phyloP scores from a whole-genome alignment of 768 basidiomycete genomes.

The Amylocystis lapponica region DNA sequence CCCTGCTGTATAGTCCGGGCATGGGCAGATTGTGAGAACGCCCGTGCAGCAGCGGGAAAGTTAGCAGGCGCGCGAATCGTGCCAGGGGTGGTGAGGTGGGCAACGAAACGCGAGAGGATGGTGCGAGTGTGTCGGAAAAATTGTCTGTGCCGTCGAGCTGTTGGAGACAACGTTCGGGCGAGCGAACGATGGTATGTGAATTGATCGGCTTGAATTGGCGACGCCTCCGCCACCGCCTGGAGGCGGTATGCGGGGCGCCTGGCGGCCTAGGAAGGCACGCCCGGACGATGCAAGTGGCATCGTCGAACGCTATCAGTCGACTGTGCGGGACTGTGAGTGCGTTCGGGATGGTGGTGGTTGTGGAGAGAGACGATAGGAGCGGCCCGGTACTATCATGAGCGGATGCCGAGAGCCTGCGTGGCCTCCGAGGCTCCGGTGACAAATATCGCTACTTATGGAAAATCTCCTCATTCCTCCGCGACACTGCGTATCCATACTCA shows the following conservation, averaged over 20 bases:
- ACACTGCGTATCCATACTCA: too few relatives aligned
- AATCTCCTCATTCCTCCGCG: too few relatives aligned
- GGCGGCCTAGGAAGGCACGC: too few relatives aligned
- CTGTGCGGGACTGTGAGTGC: background rate
- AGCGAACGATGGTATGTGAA: conserved; percentile 41
- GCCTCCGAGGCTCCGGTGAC: too few relatives aligned
- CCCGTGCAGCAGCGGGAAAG: conserved; percentile 22
- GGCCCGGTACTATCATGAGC: too few relatives aligned
- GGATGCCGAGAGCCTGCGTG: too few relatives aligned
- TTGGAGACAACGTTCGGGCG: conserved; percentile 25
- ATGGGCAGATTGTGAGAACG: conserved; percentile 20
- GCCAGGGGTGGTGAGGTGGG: conserved; percentile 54
- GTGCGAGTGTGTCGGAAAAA: conserved; percentile 50
- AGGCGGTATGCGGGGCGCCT: conserved; percentile 6
- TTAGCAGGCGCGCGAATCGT: conserved; percentile 24
- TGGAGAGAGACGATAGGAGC: background rate
- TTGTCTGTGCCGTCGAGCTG: conserved; percentile 33
- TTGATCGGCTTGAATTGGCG: conserved; percentile 26
- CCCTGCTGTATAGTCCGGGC: conserved; percentile 42
- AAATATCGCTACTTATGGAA: too few relatives aligned
- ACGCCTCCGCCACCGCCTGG: conserved; percentile 3
- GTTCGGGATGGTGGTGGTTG: background rate
- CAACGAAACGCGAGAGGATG: conserved; percentile 50
- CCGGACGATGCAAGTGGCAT: conserved; percentile 29
- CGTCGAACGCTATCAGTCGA: conserved; percentile 12